phyloP scores from a whole-genome alignment of 306 rosid species.

The Trichosanthes truncata region DNA sequence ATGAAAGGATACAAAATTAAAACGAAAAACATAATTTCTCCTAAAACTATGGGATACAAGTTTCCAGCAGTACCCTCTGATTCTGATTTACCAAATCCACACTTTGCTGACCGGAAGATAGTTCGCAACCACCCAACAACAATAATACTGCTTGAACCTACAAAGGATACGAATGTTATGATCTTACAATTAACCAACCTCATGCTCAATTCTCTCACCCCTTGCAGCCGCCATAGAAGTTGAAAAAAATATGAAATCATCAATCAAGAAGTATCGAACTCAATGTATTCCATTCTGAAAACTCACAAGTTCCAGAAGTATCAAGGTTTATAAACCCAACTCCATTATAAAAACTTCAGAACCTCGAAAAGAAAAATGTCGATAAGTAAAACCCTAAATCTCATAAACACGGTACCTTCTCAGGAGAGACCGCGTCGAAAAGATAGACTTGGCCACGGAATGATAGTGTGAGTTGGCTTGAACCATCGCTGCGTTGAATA shows the following conservation, averaged over 20 bases:
- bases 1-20: constrained; percentile 7
- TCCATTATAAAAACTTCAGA: not conserved
- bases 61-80: constrained; percentile 45
- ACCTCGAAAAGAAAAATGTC: not conserved
- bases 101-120: constrained; percentile 43
- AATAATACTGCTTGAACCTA: constrained; percentile 86
- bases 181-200: not conserved
- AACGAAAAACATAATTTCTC: not conserved
- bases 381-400: constrained; percentile 7
- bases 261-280: not conserved
- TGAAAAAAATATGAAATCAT: not conserved
- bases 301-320: not conserved
- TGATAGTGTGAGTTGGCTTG: constrained; percentile 84
- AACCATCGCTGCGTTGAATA: constrained; percentile 38
- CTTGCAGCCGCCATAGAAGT: not conserved
- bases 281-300: not conserved
- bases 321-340: not conserved
- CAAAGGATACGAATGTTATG: constrained; percentile 3
- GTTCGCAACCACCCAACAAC: constrained; percentile 72
- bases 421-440: constrained; percentile 79
- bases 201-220: not conserved
- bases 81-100: constrained; percentile 33
- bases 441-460: constrained; percentile 92
- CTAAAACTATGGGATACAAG: not conserved
- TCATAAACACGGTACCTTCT: constrained; percentile 35